Evolutionary conservation across 2,329 filamentous ascomycete species (phyloP), one percentile per base, ranked within the genome.

Genomic region (Scedosporium boydii): DNA sequence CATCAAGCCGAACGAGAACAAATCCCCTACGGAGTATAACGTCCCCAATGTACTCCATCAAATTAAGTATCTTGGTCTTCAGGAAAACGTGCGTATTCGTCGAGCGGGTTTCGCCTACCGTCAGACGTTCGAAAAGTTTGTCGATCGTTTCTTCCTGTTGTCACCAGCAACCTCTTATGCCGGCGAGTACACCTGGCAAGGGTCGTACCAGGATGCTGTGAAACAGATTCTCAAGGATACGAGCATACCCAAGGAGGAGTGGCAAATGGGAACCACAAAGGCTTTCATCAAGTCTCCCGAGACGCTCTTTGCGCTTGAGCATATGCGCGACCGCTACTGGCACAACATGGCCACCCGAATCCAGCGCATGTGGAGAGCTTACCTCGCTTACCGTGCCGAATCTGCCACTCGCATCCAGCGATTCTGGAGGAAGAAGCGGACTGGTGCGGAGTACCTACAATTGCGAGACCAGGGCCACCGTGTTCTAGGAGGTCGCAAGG

Each of bases 1-100:
- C 0, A 98, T 99, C 78, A 99, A 99, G 77, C 95, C 95, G 1
- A 99, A 99, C 78, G 95, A 99, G 76, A 98, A 97, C 79, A 99
- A 98, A 75, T 96, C 93, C 2, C 89, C 92, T 0, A 87, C 86
- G 10, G 95, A 99, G 72, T 99, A 96, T 75, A 97, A 96, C 69
- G 83, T 84, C 21, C 86, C 87, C 34, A 98, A 98, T 69, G 95
- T 99, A 21, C 82, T 98, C 69, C 95, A 99, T 81, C 95, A 99
- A 74, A 91, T 98, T 82, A 98, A 99, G 73, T 99, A 99, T 70
- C 88, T 99, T 14, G 95, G 95, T 85, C 80, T 99, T n/a, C 93
- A 98, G 74, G 95, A 99, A 77, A 99, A 99, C 82, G 95, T 99
- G 48, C 89, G 95, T 56, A 99, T 99, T 74, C 89, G 95, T 68